phyloP scores from a whole-genome alignment of 805 yeast species.

The Cyberlindnera mississippiensis region DNA sequence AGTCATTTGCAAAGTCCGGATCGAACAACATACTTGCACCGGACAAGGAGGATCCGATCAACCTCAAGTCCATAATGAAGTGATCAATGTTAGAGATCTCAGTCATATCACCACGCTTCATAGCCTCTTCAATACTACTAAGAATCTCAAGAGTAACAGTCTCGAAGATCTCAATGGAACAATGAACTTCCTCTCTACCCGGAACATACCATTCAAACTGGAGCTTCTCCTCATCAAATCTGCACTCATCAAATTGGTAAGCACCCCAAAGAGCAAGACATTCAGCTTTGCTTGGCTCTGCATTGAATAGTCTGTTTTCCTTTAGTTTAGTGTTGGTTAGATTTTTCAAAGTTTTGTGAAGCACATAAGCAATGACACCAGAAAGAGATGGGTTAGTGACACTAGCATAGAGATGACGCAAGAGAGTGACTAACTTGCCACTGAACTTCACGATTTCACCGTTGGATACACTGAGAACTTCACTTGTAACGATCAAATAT shows the following conservation, averaged over 20 bases:
- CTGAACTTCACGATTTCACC: conserved; percentile 40
- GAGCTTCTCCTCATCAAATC: conserved; percentile 47
- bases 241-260: conserved; percentile 49
- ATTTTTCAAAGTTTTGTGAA: conserved; percentile 64
- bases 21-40: conserved; percentile 74
- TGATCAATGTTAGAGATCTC: conserved; percentile 43
- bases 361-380: conserved; percentile 53
- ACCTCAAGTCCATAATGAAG: conserved; percentile 50
- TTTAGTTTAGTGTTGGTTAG: conserved; percentile 55
- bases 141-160: conserved; percentile 42
- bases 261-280: conserved; percentile 70
- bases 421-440: conserved; percentile 40
- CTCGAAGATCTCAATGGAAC: conserved; percentile 59
- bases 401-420: conserved; percentile 27
- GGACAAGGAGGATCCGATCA: conserved; percentile 55
- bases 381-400: conserved; percentile 51
- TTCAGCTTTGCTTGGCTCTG: conserved; percentile 33
- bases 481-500: conserved; percentile 65
- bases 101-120: conserved; percentile 25
- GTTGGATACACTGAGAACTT: conserved; percentile 68
- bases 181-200: conserved; percentile 44
- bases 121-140: conserved; percentile 36
- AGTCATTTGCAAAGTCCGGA: conserved; percentile 48
- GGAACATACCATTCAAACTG: conserved; percentile 79
- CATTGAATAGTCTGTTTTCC: conserved; percentile 52